Evolutionary conservation across 192 early-diverging fungal species (phyloP).

Genomic region (Coemansia umbellata): DNA sequence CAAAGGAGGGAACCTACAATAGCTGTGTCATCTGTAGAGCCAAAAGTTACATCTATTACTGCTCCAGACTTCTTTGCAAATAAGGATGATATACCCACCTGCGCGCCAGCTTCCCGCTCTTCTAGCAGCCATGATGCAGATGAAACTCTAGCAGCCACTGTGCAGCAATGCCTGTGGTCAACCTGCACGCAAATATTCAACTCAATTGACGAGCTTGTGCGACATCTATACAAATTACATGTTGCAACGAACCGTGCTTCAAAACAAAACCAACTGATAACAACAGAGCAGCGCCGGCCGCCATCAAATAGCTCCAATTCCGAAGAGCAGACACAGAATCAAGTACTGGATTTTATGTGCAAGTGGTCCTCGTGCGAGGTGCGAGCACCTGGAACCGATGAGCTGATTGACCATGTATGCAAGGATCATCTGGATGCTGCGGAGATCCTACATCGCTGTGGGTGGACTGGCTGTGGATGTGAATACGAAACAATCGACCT

Average conservation of each 20-base stretch:
- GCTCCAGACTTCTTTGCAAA: no score
- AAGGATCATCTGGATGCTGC: constrained; percentile 52
- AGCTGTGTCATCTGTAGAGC: no score
- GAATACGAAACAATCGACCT: constrained; percentile 25
- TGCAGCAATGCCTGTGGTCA: constrained; percentile 67
- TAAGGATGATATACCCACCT: no score
- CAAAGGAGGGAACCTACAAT: background rate
- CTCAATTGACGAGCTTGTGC: constrained; percentile 46
- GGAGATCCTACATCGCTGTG: constrained; percentile 60
- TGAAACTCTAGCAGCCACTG: background rate
- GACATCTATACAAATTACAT: constrained; percentile 50
- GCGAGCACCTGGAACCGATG: constrained; percentile 49
- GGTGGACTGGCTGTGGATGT: constrained; percentile 62
- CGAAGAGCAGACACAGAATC: background rate
- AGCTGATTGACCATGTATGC: constrained; percentile 60
- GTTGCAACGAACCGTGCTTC: constrained; percentile 40
- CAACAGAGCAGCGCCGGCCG: background rate
- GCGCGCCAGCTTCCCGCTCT: no score
- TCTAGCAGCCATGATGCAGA: no score
- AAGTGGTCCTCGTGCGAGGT: constrained; percentile 61
- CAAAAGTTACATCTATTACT: no score
- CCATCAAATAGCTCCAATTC: background rate
- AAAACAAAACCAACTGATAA: background rate
- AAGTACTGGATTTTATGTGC: constrained; percentile 41
- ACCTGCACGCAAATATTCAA: constrained; percentile 55